Base-by-base conservation (phyloP, 495 filamentous ascomycete genomes). In the Aspergillus cristatus region DNA sequence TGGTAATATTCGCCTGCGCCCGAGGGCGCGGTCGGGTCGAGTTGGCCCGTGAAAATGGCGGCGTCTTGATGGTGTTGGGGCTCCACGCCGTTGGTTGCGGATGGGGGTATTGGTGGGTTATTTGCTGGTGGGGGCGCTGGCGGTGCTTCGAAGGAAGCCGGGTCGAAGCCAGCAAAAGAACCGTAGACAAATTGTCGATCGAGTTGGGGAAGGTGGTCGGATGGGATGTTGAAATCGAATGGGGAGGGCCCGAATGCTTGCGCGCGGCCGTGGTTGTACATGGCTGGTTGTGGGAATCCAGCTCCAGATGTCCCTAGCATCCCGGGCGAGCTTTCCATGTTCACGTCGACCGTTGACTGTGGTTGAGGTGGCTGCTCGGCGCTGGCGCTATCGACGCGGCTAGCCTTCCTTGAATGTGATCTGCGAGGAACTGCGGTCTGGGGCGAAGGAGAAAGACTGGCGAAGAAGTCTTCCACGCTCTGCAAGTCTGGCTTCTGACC, bases 391-490 rank as follows among this genome's bases (percentile, higher is more conserved):
- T 60, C 59, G 15, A 57, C 15, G 26, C 51, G 57, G 51, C 61
- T 65, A 38, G 53, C 55, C 42, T 53, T 55, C 28, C 59, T 52
- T 18, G 59, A 45, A 26, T 57, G 62, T 20, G 48, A 48, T 38
- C 65, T 68, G 18, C 64, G 67, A 6, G 63, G 61, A 10, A 57
- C 41, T 30, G 51, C 61, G 8, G 67, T 51, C 34, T 78, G 73
- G 32, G 72, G 67, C 13, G 74, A 73, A 1, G 84, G 79, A 0
- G 84, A 84, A 14, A 91, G 69, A 41, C 78, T 84, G 36, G 85
- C 79, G 56, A 98, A 95, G 61, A 94, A 95, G 47, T 96, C 86
- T 48, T 96, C 91, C 18, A 95, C 87, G 18, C 85, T 95, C 49
- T 91, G 87, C 10, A 94, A 71, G 55, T 94, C 84, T 20, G 85